A percentile compares a stretch with the other conserved stretches of the same genome.
Evolutionary conservation across 345 rosid species (phyloP).

Genomic region (Brassica nigra): DNA sequence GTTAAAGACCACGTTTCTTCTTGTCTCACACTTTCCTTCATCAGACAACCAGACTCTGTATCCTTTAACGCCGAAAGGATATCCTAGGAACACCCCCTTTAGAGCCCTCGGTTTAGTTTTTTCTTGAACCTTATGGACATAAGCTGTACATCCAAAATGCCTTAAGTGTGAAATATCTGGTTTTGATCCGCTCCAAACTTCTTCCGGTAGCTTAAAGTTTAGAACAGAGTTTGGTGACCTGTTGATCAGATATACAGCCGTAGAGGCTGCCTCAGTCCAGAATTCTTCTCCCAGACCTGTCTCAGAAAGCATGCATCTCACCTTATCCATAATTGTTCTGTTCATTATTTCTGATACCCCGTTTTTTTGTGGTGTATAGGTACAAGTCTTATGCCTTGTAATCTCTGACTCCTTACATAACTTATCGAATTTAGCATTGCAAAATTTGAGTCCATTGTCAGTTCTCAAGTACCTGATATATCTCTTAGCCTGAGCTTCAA

Average conservation of each 20-base stretch:
- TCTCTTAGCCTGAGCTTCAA: not conserved
- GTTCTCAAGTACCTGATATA: not conserved
- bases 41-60: not conserved
- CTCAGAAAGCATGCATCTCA: not conserved
- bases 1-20: not conserved
- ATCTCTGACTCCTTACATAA: not conserved
- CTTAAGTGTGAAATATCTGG: too few relatives aligned
- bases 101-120: too few relatives aligned
- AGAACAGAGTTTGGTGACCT: not conserved
- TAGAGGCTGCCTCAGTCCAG: not conserved
- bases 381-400: not conserved
- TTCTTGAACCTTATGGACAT: too few relatives aligned
- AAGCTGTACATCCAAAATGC: too few relatives aligned
- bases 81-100: not conserved
- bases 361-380: not conserved
- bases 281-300: not conserved
- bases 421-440: not conserved
- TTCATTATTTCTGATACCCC: not conserved
- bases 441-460: too few relatives aligned
- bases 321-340: not conserved
- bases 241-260: not conserved
- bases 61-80: not conserved
- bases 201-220: too few relatives aligned
- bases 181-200: too few relatives aligned
- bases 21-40: not conserved